Percentiles rank a stretch among this genome's conserved stretches.
Evolutionary conservation across 192 early-diverging fungal genomes (phyloP).

Genomic region (Rhizoclosmatium sp.): DNA sequence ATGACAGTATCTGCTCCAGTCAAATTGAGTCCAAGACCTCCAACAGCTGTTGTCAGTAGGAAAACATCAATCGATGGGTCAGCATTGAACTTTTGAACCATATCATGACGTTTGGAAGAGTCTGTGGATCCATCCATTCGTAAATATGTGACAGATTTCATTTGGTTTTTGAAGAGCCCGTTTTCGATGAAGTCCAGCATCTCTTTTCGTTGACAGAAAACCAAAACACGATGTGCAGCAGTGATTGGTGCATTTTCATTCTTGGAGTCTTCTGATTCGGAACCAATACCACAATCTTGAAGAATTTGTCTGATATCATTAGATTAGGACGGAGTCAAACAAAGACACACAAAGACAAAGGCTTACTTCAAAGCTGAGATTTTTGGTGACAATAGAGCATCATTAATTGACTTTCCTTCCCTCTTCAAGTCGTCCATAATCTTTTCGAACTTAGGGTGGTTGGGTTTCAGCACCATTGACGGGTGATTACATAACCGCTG

Average conservation of each 20-base stretch:
- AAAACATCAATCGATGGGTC: conserved; percentile 96
- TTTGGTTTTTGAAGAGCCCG: conserved; percentile 79
- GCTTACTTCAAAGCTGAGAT: conserved; percentile 82
- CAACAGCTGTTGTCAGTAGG: conserved; percentile 94
- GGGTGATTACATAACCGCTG: conserved; percentile 97
- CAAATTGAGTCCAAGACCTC: conserved; percentile 95
- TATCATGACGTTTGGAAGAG: conserved; percentile 79
- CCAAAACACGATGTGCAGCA: conserved; percentile 87
- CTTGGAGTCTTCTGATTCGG: conserved; percentile 56
- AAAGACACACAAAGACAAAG: conserved; percentile 6
- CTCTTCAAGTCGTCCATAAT: conserved; percentile 68
- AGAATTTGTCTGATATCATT: conserved; percentile 74
- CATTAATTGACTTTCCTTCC: conserved; percentile 60
- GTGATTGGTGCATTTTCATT: conserved; percentile 49
- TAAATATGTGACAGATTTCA: conserved; percentile 92
- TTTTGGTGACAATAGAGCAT: conserved; percentile 88
- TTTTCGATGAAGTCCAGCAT: conserved; percentile 98
- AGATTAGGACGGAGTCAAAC: conserved; percentile 16
- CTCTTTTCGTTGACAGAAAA: conserved; percentile 94
- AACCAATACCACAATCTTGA: conserved; percentile 94
- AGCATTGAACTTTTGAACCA: conserved; percentile 94
- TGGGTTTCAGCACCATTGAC: conserved; percentile 79
- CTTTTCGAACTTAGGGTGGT: conserved; percentile 83
- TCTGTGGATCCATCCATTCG: conserved; percentile 93
- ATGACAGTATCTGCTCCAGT: conserved; percentile 99